Base-by-base conservation (phyloP, 257 asterid species). In the Misopates orontium region DNA sequence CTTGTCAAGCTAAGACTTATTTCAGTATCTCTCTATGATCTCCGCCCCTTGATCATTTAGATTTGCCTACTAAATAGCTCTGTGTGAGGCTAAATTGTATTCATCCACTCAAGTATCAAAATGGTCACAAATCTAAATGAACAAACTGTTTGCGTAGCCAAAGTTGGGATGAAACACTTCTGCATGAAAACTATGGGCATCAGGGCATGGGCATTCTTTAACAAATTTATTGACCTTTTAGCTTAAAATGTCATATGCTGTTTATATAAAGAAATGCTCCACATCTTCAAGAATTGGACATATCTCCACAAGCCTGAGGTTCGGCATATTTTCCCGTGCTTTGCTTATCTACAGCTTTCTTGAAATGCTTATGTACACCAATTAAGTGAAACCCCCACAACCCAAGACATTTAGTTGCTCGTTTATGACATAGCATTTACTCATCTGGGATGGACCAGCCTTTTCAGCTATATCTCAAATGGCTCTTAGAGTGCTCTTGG, bases 61-160 rank as follows among this genome's bases (percentile, higher is more conserved):
- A n/a, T n/a, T n/a, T n/a, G n/a, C n/a, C n/a, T n/a, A n/a, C n/a
- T n/a, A n/a, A n/a, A n/a, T n/a, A n/a, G n/a, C n/a, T n/a, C n/a
- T n/a, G n/a, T n/a, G n/a, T n/a, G n/a, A n/a, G n/a, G n/a, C n/a
- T n/a, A n/a, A n/a, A n/a, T n/a, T n/a, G n/a, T n/a, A n/a, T n/a
- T n/a, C n/a, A n/a, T n/a, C n/a, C n/a, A n/a, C n/a, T n/a, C n/a
- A n/a, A n/a, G n/a, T n/a, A n/a, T n/a, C n/a, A n/a, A n/a, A n/a
- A n/a, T n/a, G n/a, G n/a, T n/a, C n/a, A n/a, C n/a, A n/a, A n/a
- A 60, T 49, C 61, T 49, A 60, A 60, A 62, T 53, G 54, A 69
- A 50, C 20, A 10, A 21, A 11, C 10, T 14, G 49, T 52, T 40
- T 14, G 44, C 22, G 12, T 47, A 23, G 17, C 44, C 25, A 42